Evolutionary conservation across 139 green algal species (phyloP), one percentile per base, ranked within the genome.

Genomic region (Microglena sp.): DNA sequence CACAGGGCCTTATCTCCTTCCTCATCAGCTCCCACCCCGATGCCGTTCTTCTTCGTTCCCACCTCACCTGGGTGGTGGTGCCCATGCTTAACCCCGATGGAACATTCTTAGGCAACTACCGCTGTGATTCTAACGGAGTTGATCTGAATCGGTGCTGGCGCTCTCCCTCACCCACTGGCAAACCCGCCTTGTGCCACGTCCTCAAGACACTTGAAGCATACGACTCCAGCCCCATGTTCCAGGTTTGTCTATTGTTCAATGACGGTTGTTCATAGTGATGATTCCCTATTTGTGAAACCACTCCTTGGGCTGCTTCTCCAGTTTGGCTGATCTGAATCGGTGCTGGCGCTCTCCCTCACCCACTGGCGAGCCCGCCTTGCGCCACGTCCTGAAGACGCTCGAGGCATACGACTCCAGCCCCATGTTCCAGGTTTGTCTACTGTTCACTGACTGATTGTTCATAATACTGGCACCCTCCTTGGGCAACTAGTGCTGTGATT

Each of bases 81-180:
- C 56, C 56, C 29, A 64, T 64, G 56, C 56, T 64, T 11, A 64
- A 64, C 56, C 56, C 56, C 31, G 56, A 64, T 44, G 56, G 56
- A 44, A 27, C 43, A 11, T 64, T 64, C 56, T 31, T 64, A 6
- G 56, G 56, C 15, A 45, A 64, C 31, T 64, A 64, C 40, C 40
- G 40, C 15, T 24, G 15, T 24, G 40, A 50, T n/a, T n/a, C n/a
- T n/a, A n/a, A 31, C 29, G 56, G 56, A 7, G 56, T 64, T 5
- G 56, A 64, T 21, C 8, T 64, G 15, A 64, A 64, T 44, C 56
- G 56, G 21, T 24, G 40, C 29, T 64, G 56, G 56, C 56, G 24
- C 15, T 26, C 28, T n/a, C 56, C 56, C n/a, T n/a, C n/a, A n/a
- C n/a, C n/a, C n/a, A n/a, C n/a, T n/a, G n/a, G n/a, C n/a, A n/a